phyloP scores from a whole-genome alignment of 345 rosid genomes.

The Euphorbia tirucalli region DNA sequence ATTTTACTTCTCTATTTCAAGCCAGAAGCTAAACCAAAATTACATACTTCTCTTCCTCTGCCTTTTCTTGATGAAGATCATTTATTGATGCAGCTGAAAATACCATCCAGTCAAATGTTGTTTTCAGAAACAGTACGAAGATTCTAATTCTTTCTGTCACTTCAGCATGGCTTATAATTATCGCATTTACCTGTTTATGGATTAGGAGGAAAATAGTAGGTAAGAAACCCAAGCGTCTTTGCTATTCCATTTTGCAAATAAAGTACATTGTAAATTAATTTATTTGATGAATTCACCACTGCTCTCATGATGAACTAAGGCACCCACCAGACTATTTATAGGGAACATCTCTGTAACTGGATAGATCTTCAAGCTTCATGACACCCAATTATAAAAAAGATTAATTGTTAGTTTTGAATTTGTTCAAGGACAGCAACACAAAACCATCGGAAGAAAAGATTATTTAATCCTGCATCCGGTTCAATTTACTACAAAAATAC shows the following conservation, averaged over 20 bases:
- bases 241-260: too few species aligned
- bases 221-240: too few species aligned
- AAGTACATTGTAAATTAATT: too few species aligned
- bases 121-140: neutral
- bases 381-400: neutral
- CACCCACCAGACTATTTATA: neutral
- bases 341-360: too few species aligned
- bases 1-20: too few species aligned
- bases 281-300: too few species aligned
- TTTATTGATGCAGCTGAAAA: slow-evolving; percentile 3
- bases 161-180: neutral
- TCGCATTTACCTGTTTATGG: neutral
- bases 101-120: neutral
- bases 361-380: too few species aligned
- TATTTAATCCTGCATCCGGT: neutral
- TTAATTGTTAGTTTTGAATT: slow-evolving; percentile 1
- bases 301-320: neutral
- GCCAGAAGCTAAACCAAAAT: too few species aligned
- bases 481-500: neutral
- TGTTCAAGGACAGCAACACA: neutral
- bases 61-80: neutral
- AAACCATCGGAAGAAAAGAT: neutral
- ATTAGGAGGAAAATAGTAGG: slow-evolving; percentile 3
- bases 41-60: neutral
- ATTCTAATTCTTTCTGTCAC: slow-evolving; percentile 1